phyloP scores from a whole-genome alignment of 441 rosid species.

The Brassica hybrid region DNA sequence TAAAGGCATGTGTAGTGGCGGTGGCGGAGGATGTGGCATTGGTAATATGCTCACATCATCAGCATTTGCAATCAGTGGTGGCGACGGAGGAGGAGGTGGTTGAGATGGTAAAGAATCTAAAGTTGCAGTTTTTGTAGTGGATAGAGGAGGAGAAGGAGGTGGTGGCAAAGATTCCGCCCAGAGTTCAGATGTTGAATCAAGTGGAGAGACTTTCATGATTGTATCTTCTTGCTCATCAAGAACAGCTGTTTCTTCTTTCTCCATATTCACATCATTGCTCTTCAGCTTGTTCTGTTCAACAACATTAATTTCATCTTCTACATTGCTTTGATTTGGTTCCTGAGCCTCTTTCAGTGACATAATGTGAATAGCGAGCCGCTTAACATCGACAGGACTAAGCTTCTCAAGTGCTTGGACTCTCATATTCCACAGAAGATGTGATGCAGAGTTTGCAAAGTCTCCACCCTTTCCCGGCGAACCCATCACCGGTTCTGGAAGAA shows the following conservation, averaged over 20 bases:
- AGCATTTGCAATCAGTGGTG: slow-evolving; percentile 18
- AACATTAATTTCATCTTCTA: slow-evolving; percentile 18
- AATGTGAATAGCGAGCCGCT: slow-evolving; percentile 60
- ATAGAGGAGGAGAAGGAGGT: slow-evolving; percentile 24
- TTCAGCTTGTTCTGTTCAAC: slow-evolving; percentile 36
- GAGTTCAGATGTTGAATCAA: slow-evolving; percentile 13
- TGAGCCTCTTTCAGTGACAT: slow-evolving; percentile 49
- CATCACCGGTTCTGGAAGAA: slow-evolving; percentile 58
- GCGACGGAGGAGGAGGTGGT: slow-evolving; percentile 29
- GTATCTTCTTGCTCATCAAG: slow-evolving; percentile 37
- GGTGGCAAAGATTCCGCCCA: not conserved
- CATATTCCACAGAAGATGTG: slow-evolving; percentile 62
- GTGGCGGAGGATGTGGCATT: slow-evolving; percentile 32
- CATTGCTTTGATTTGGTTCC: slow-evolving; percentile 14
- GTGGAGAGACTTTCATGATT: slow-evolving; percentile 26
- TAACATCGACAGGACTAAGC: slow-evolving; percentile 67
- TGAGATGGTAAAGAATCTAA: slow-evolving; percentile 9
- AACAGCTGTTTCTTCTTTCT: slow-evolving; percentile 31
- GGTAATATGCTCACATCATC: not conserved
- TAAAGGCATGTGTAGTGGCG: slow-evolving; percentile 15
- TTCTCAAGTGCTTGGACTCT: slow-evolving; percentile 73
- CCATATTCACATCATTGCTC: slow-evolving; percentile 27
- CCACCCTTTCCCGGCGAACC: slow-evolving; percentile 41
- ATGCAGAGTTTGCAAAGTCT: slow-evolving; percentile 51
- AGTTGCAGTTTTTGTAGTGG: not conserved